Evolutionary conservation across 495 filamentous ascomycete genomes (phyloP).

Genomic region (Penicillium alfredii): DNA sequence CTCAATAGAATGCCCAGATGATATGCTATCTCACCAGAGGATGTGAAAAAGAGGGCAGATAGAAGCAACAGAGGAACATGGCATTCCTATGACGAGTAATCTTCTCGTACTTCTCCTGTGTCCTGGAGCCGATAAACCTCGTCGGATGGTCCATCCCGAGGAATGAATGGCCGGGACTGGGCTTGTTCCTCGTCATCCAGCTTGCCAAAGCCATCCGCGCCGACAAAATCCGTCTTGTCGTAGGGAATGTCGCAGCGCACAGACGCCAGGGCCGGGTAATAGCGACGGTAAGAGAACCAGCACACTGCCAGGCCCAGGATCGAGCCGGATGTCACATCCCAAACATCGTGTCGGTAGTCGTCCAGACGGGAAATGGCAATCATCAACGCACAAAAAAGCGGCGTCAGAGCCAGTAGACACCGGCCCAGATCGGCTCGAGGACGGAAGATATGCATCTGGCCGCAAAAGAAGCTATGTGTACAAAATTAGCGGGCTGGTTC

Average conservation of each 20-base stretch:
- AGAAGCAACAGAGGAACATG: too few species aligned
- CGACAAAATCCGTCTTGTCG: conserved; percentile 35
- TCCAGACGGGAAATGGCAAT: conserved; percentile 88
- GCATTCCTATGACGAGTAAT: too few species aligned
- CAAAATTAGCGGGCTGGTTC: background rate
- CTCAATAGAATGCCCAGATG: too few species aligned
- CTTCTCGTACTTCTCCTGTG: too few species aligned
- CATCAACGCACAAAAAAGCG: conserved; percentile 73
- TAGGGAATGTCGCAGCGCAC: conserved; percentile 49
- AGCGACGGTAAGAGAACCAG: conserved; percentile 76
- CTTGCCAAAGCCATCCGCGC: conserved; percentile 35
- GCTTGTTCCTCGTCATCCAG: conserved; percentile 47
- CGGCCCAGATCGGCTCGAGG: conserved; percentile 63
- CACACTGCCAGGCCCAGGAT: conserved; percentile 67
- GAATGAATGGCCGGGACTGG: conserved; percentile 11
- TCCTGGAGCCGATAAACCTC: too few species aligned
- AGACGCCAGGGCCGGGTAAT: conserved; percentile 51
- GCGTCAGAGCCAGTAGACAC: conserved; percentile 52
- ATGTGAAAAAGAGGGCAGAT: too few species aligned
- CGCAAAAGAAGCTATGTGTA: conserved; percentile 55
- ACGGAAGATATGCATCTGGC: conserved; percentile 75
- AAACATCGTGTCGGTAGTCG: conserved; percentile 94
- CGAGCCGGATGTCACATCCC: conserved; percentile 76
- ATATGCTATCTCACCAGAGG: too few species aligned
- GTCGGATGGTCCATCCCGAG: too few species aligned